These are phyloP conservation scores for Orbilia blumenaviensis DNA, from an alignment of 2,329 filamentous ascomycete species.

Conservation along the genomic window DNA sequence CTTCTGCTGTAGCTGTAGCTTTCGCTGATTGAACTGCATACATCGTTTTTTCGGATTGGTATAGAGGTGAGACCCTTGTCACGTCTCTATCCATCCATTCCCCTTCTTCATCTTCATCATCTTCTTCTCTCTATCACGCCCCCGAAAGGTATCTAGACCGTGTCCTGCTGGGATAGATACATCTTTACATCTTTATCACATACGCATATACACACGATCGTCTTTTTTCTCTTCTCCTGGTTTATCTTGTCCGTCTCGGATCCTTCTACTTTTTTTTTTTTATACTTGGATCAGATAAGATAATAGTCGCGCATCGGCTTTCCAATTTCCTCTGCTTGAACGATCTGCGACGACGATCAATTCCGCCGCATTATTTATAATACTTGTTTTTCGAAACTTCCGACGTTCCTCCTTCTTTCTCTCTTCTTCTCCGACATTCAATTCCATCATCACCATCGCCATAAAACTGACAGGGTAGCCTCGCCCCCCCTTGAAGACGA, in stretches of 20 bases:
- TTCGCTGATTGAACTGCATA: neutral
- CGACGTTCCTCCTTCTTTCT: neutral
- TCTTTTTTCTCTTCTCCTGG: no score
- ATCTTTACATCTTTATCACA: neutral
- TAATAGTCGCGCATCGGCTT: neutral
- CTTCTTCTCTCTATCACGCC: neutral
- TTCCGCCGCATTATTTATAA: neutral
- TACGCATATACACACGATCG: no score
- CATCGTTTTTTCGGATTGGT: no score
- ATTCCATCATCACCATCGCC: no score
- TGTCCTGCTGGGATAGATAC: slow-evolving; percentile 5
- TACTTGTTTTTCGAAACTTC: neutral
- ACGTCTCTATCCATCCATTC: neutral
- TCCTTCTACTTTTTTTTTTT: neutral
- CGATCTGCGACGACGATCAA: neutral
- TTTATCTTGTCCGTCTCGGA: no score
- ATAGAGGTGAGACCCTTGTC: no score
- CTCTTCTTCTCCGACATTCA: neutral
- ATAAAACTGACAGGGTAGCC: neutral
- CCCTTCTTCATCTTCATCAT: neutral
- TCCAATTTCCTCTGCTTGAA: no score
- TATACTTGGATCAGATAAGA: neutral
- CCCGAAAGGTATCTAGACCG: neutral
- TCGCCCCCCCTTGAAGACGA: neutral
- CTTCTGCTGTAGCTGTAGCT: neutral